phyloP scores from a whole-genome alignment of 2,329 filamentous ascomycete species.

The Pyricularia pennisetigena region DNA sequence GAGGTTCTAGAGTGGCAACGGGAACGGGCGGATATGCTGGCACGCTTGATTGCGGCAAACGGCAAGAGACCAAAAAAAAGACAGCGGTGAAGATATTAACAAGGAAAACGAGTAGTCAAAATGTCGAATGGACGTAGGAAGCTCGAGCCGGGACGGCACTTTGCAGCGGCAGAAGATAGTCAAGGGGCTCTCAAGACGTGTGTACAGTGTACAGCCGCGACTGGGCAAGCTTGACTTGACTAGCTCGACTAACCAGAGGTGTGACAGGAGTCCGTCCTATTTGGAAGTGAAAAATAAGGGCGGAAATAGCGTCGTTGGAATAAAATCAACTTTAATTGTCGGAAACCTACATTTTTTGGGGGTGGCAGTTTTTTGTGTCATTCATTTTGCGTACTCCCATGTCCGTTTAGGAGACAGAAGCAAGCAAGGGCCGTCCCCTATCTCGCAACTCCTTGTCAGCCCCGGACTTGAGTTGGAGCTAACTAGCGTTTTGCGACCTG shows the following conservation, averaged over 20 bases:
- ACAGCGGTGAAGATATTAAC: not conserved
- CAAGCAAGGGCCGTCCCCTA: not conserved
- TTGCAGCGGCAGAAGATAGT: not conserved
- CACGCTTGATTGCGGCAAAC: conserved; percentile 1
- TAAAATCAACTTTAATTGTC: not conserved
- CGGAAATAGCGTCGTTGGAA: not conserved
- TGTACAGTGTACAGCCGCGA: not conserved
- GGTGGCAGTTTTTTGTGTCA: not conserved
- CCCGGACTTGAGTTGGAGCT: not conserved
- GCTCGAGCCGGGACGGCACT: not conserved
- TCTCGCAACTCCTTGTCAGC: not conserved
- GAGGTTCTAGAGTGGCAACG: not conserved
- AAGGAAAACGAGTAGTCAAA: not conserved
- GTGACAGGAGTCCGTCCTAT: not conserved
- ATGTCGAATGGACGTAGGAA: not conserved
- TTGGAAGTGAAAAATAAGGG: not conserved
- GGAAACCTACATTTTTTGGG: not conserved
- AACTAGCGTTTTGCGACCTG: not conserved
- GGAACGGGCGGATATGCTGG: not conserved
- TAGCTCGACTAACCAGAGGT: not conserved
- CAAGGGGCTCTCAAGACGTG: not conserved
- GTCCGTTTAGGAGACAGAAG: not conserved
- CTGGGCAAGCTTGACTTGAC: not conserved
- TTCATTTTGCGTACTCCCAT: not conserved
- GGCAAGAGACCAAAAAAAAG: not conserved